Percentiles rank a stretch among this genome's conserved stretches.
Evolutionary conservation across 371 early-diverging fungal species (phyloP).

Genomic region (Syncephalastrum monosporum): DNA sequence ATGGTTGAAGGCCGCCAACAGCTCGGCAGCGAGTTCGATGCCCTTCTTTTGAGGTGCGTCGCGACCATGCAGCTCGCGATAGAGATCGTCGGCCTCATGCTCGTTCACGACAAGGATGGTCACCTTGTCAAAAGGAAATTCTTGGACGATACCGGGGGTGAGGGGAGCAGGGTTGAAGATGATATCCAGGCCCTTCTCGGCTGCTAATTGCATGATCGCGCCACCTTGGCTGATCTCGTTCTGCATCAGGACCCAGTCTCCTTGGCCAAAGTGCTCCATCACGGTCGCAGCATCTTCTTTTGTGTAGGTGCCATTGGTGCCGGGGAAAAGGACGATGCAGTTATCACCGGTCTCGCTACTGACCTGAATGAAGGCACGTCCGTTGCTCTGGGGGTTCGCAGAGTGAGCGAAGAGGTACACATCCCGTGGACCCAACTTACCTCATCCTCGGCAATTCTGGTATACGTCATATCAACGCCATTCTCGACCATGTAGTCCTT

Average conservation of each 20-base stretch:
- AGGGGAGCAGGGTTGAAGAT: conserved; percentile 91
- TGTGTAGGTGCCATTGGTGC: conserved; percentile 70
- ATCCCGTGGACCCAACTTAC: conserved; percentile 10
- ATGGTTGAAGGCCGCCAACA: conserved; percentile 36
- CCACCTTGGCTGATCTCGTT: conserved; percentile 83
- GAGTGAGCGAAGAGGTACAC: background rate
- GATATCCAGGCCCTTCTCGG: conserved; percentile 60
- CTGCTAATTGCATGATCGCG: conserved; percentile 62
- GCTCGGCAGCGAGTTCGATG: conserved; percentile 36
- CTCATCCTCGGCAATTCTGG: conserved; percentile 29
- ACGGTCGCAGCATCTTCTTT: conserved; percentile 27
- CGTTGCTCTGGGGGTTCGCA: conserved; percentile 54
- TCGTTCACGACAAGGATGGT: conserved; percentile 83
- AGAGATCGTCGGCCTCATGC: conserved; percentile 62
- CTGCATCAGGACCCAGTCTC: conserved; percentile 77
- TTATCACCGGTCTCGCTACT: conserved; percentile 73
- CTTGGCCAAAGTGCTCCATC: conserved; percentile 46
- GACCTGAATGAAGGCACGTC: conserved; percentile 89
- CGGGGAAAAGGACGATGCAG: conserved; percentile 82
- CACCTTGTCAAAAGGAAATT: conserved; percentile 63
- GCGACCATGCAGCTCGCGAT: conserved; percentile 25
- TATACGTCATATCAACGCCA: conserved; percentile 41
- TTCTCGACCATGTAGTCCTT: conserved; percentile 31
- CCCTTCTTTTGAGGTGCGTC: conserved; percentile 20
- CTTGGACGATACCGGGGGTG: conserved; percentile 48